Evolutionary conservation across 768 basidiomycete genomes (phyloP), one percentile per base, ranked within the genome.

Genomic region (Tulasnella sp.): DNA sequence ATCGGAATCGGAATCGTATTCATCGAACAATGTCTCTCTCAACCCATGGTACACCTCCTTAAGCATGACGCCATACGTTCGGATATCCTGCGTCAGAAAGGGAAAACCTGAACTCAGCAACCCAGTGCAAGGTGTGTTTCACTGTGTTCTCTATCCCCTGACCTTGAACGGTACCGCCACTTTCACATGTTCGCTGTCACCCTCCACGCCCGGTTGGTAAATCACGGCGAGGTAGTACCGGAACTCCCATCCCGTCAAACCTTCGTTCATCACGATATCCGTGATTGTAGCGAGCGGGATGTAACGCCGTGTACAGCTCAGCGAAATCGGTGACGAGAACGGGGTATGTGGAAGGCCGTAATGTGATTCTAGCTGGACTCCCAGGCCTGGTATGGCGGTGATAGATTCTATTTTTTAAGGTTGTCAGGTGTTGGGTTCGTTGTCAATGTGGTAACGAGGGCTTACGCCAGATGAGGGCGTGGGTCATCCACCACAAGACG

Each of bases 201-300:
- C 42, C 18, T 38, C 84, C 14, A 44, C 44, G 16, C 44, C 44
- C 14, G 44, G 44, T 82, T 40, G 86, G 85, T 31, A 91, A 82
- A 79, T 75, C 36, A 81, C 79, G 74, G 76, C 91, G 12, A 94
- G 85, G 83, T 92, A 94, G 83, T 90, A 93, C 21, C 90, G 88
- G 31, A 94, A 88, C 84, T 92, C 87, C 93, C 93, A 95, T 72
- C 92, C 85, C 16, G 85, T 87, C 21, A 94, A 84, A 1, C 91
- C 93, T 84, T 95, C 94, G 82, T 94, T 92, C 77, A 95, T 91
- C 39, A 94, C 82, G 68, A 92, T 86, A 79, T 93, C 92, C 75
- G 88, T 87, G 27, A 94, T 84, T 1, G 83, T 81, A 0, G 86
- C 83, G 39, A 88, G 83, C 9, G 92, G 90, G 81, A 94, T 90